phyloP scores from a whole-genome alignment of 345 rosid genomes.

The Mallotus nudiflorus region DNA sequence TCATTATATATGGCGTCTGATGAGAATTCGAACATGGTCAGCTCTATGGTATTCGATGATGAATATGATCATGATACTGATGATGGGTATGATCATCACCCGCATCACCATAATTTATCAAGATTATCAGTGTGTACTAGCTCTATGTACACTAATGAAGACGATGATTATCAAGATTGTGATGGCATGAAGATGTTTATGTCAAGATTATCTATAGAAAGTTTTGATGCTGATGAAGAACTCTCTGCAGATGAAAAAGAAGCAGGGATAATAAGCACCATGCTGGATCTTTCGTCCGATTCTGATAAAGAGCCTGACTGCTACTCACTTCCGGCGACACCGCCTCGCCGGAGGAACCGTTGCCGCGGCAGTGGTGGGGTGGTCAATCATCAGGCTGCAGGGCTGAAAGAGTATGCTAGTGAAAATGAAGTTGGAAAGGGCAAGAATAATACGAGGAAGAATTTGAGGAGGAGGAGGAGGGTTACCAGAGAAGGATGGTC shows the following conservation, averaged over 20 bases:
- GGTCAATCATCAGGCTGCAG: not conserved
- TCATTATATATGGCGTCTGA: constrained; percentile 55
- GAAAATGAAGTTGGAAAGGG: constrained; percentile 62
- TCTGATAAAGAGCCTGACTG: constrained; percentile 56
- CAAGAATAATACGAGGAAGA: constrained; percentile 29
- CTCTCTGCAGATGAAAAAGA: constrained; percentile 51
- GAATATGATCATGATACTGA: constrained; percentile 44
- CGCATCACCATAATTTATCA: constrained; percentile 48
- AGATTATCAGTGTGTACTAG: constrained; percentile 72
- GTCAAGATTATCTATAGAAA: constrained; percentile 59
- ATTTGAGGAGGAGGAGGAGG: constrained; percentile 33
- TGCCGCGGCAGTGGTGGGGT: not conserved
- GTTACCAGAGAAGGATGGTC: constrained; percentile 16
- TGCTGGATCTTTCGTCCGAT: constrained; percentile 46
- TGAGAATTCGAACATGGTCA: constrained; percentile 35
- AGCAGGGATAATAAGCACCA: constrained; percentile 10
- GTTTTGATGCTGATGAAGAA: constrained; percentile 81
- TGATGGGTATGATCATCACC: constrained; percentile 41
- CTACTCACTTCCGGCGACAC: constrained; percentile 64
- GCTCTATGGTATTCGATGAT: constrained; percentile 38
- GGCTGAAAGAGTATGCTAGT: constrained; percentile 65
- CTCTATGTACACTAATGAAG: constrained; percentile 54
- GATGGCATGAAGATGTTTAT: constrained; percentile 34
- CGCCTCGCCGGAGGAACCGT: constrained; percentile 40
- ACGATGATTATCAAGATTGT: constrained; percentile 25